Percentiles rank a stretch among this genome's conserved stretches.
These are phyloP conservation scores for Solanum sejunctum DNA, from an alignment of 257 asterid genomes.

Conservation along the genomic window DNA sequence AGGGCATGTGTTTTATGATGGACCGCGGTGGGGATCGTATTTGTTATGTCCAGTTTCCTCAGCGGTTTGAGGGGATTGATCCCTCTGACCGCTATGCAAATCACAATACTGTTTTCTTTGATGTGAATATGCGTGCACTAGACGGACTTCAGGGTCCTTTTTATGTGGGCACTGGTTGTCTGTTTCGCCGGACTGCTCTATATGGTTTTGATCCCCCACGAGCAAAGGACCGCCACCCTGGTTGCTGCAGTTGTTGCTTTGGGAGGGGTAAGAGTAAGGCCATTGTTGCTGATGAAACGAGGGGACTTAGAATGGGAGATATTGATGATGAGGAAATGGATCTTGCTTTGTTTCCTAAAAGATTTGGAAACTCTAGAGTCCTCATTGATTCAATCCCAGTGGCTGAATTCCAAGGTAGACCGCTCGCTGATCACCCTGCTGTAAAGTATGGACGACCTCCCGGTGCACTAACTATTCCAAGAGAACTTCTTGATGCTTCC, in stretches of 20 bases:
- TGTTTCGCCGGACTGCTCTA: constrained; percentile 65
- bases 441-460: constrained; percentile 74
- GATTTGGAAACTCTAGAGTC: constrained; percentile 69
- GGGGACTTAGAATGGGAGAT: constrained; percentile 66
- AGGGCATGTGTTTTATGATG: constrained; percentile 89
- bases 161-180: constrained; percentile 83
- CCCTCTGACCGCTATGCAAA: constrained; percentile 86
- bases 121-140: constrained; percentile 80
- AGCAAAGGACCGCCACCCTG: constrained; percentile 46
- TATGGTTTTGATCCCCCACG: constrained; percentile 91
- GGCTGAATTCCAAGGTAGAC: constrained; percentile 77
- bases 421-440: constrained; percentile 81
- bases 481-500: constrained; percentile 75
- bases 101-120: constrained; percentile 81
- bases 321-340: constrained; percentile 59
- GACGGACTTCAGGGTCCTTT: constrained; percentile 88
- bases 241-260: constrained; percentile 59
- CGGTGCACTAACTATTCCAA: constrained; percentile 58
- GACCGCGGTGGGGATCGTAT: constrained; percentile 81
- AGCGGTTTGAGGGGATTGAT: constrained; percentile 78
- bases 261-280: constrained; percentile 30
- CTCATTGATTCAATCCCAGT: constrained; percentile 72
- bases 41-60: constrained; percentile 74
- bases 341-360: constrained; percentile 52
- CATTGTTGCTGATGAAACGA: constrained; percentile 45